These are phyloP conservation scores for Alternaria ethzedia DNA, from an alignment of 2,329 filamentous ascomycete genomes.

Conservation along the genomic window DNA sequence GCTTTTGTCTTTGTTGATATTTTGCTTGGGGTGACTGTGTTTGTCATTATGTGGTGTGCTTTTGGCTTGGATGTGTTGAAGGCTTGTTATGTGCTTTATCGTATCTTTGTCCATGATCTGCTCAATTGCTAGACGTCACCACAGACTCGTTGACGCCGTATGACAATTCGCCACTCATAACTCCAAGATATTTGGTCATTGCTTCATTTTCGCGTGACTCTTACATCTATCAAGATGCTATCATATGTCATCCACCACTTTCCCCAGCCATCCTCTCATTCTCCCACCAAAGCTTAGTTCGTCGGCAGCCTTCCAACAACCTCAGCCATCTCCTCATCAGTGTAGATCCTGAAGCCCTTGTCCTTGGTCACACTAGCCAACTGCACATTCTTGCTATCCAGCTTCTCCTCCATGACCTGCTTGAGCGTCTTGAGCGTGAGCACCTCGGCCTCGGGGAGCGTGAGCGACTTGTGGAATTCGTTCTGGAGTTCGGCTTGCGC, in stretches of 20 bases:
- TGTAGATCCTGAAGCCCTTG: conserved; percentile 98
- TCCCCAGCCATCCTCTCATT: not conserved
- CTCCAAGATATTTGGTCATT: conserved; percentile 20
- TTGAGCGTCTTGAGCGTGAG: conserved; percentile 97
- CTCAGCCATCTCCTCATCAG: conserved; percentile 93
- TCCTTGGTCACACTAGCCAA: conserved; percentile 97
- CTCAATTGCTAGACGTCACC: not conserved
- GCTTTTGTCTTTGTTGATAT: not conserved
- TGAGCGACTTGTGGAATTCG: conserved; percentile 98
- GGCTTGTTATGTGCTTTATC: not conserved
- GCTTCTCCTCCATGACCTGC: conserved; percentile 99
- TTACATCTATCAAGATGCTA: conserved; percentile 19
- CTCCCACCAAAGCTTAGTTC: conserved; percentile 46
- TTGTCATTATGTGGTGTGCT: not conserved
- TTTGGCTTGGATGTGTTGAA: not conserved
- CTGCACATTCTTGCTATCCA: conserved; percentile 98
- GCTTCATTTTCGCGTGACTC: conserved; percentile 36
- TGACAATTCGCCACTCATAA: not conserved
- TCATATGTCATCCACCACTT: not conserved
- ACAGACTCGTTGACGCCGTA: fast-evolving
- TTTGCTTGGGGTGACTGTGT: not conserved
- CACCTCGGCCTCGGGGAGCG: conserved; percentile 89
- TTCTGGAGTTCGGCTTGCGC: conserved; percentile 98
- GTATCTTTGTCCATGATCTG: not conserved
- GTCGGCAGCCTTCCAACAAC: conserved; percentile 80